These are phyloP conservation scores for Coniella lustricola DNA, from an alignment of 2,329 filamentous ascomycete genomes.

Conservation along the genomic window DNA sequence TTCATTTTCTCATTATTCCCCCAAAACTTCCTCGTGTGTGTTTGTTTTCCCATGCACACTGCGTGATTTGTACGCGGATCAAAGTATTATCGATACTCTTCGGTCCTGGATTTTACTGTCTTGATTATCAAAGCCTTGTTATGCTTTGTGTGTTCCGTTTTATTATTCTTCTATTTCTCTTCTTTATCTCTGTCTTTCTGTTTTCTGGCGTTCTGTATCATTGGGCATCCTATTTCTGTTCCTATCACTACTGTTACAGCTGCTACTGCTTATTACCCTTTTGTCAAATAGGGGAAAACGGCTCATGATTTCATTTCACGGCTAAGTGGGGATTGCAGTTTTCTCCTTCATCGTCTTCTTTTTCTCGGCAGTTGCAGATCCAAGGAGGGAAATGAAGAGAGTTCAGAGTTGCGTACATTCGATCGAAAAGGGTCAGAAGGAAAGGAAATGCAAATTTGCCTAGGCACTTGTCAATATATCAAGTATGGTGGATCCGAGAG, in stretches of 20 bases:
- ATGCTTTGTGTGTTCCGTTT: background rate
- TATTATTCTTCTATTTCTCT: background rate
- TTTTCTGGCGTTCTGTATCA: background rate
- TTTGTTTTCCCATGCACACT: slow-evolving; percentile 2
- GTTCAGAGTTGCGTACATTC: too few relatives aligned
- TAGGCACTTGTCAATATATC: too few relatives aligned
- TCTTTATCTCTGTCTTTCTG: background rate
- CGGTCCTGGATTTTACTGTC: background rate
- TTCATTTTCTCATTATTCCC: slow-evolving; percentile 5
- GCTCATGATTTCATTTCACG: slow-evolving; percentile 8
- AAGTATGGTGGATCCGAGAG: too few relatives aligned
- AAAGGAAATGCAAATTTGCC: too few relatives aligned
- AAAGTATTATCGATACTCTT: too few relatives aligned
- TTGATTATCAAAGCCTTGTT: background rate
- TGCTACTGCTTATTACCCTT: too few relatives aligned
- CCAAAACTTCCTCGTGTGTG: slow-evolving; percentile 5
- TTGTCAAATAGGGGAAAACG: slow-evolving; percentile 1
- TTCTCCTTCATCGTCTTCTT: too few relatives aligned
- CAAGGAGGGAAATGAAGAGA: too few relatives aligned
- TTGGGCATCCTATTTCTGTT: background rate
- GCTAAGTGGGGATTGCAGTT: too few relatives aligned
- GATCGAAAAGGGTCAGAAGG: too few relatives aligned
- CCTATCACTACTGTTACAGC: too few relatives aligned
- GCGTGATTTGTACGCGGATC: slow-evolving; percentile 7
- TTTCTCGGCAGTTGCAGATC: too few relatives aligned